phyloP scores from a whole-genome alignment of 1,284 basidiomycete genomes.

The Wallemia hederae region DNA sequence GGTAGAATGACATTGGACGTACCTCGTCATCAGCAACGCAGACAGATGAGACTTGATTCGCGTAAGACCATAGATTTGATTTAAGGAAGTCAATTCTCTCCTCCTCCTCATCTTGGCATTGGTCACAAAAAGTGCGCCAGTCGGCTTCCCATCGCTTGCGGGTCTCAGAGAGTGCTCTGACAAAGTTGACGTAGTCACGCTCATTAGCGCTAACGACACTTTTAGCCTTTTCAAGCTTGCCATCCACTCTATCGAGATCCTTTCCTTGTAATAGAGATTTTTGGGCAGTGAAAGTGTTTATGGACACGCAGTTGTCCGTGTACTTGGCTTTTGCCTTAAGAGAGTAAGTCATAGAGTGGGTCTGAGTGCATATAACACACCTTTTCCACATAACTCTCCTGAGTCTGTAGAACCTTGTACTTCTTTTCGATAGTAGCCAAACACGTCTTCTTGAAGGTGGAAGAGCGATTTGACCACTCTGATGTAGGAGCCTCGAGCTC shows the following conservation, averaged over 20 bases:
- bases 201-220: conserved; percentile 70
- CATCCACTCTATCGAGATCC: conserved; percentile 66
- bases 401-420: conserved; percentile 55
- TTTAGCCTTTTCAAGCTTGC: conserved; percentile 64
- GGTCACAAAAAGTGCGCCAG: conserved; percentile 80
- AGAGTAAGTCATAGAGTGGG: not conserved
- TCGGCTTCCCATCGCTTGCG: conserved; percentile 64
- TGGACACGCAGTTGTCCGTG: conserved; percentile 69
- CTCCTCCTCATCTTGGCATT: conserved; percentile 84
- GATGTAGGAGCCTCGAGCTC: conserved; percentile 32
- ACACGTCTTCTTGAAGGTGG: conserved; percentile 9
- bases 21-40: conserved; percentile 92
- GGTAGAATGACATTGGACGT: conserved; percentile 12
- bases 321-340: conserved; percentile 59
- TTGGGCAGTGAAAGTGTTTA: conserved; percentile 88
- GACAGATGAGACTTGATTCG: conserved; percentile 78
- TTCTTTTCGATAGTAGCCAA: conserved; percentile 43
- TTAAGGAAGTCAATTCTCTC: conserved; percentile 77
- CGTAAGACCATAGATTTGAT: conserved; percentile 83
- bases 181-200: conserved; percentile 66
- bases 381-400: conserved; percentile 54
- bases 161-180: conserved; percentile 50
- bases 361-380: conserved; percentile 9
- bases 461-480: conserved; percentile 11
- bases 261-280: conserved; percentile 72